phyloP scores from a whole-genome alignment of 129 eudicot genomes.

The Arctium minus region DNA sequence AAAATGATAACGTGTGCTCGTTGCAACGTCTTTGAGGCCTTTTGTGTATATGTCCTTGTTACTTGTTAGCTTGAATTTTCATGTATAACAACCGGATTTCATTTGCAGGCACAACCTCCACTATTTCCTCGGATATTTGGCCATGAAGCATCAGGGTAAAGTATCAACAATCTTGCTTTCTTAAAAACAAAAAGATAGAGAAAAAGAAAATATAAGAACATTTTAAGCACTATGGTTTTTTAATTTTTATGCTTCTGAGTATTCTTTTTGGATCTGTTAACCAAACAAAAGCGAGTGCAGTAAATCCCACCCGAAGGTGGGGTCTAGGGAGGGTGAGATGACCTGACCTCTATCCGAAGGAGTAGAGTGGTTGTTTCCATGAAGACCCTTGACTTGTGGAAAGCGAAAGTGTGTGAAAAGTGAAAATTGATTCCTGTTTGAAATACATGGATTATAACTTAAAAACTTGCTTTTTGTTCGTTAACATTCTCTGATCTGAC shows the following conservation, averaged over 20 bases:
- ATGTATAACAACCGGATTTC: background rate
- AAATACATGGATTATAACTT: too few relatives aligned
- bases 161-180: constrained; percentile 6
- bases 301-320: background rate
- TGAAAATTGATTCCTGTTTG: too few relatives aligned
- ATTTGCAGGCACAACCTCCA: constrained; percentile 63
- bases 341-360: background rate
- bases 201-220: background rate
- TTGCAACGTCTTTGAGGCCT: constrained; percentile 1
- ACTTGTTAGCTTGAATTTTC: background rate
- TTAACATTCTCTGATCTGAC: too few relatives aligned
- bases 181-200: background rate
- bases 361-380: too few relatives aligned
- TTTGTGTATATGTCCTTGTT: background rate
- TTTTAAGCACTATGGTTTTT: background rate
- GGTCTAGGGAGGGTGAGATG: background rate
- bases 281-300: background rate
- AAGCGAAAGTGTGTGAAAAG: too few relatives aligned
- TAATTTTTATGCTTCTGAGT: background rate
- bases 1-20: background rate
- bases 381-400: too few relatives aligned
- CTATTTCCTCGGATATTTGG: constrained; percentile 92
- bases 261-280: background rate
- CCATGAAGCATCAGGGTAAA: constrained; percentile 96
- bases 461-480: too few relatives aligned